Base-by-base conservation (phyloP, 2,329 filamentous ascomycete genomes). In the Aspergillus versicolor region DNA sequence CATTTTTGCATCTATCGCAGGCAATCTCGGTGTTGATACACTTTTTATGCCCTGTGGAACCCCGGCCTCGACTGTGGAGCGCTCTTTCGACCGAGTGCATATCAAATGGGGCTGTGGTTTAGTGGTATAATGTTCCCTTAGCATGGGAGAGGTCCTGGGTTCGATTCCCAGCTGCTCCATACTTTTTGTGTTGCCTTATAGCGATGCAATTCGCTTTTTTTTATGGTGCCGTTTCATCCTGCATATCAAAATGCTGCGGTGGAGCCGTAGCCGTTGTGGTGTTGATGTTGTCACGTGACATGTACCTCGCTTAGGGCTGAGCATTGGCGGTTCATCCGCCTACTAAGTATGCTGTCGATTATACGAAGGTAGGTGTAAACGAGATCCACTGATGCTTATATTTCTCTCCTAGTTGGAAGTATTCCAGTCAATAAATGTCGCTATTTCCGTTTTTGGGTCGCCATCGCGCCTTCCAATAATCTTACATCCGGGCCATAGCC, bases 121-220 rank as follows among this genome's bases (percentile, higher is more conserved):
- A 52, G 50, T 52, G 50, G 50, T 52, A 52, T 52, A 52, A 52
- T 52, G 50, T 52, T 52, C 49, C 49, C 49, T 52, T 52, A 52
- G 49, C 49, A 52, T 52, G 49, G 49, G 49, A 52, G 51, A 53
- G 51, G 51, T 53, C 51, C 51, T 53, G 51, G 51, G 51, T 53
- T 53, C 51, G 51, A 53, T 53, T 53, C 51, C 51, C 51, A 53
- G 51, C 51, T 53, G 51, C 51, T 53, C 51, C 51, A 53, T 21
- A 8, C 8, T 45, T 52, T 52, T 44, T 37, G 34, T 5, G n/a
- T 3, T 3, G 9, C n/a, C 13, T 30, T 30, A 3, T 11, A 5
- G 9, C 12, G 13, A 7, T 15, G 34, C 12, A n/a, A 37, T n/a
- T 13, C 12, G 12, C 34, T 37, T 37, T 37, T 21, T 37, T 37